phyloP scores from a whole-genome alignment of 495 filamentous ascomycete species.

The Terfezia claveryi region DNA sequence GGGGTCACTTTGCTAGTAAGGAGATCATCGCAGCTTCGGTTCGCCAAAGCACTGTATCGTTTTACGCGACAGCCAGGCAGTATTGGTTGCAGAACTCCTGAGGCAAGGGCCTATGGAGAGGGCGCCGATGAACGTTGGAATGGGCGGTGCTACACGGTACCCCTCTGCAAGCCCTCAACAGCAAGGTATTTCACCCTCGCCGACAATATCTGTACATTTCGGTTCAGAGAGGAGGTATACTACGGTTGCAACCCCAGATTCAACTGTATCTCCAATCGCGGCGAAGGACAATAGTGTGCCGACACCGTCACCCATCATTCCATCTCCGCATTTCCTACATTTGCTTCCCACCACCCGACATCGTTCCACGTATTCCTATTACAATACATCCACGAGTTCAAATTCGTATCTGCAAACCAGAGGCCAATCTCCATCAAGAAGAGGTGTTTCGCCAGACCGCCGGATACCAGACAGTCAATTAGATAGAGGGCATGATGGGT shows the following conservation, averaged over 20 bases:
- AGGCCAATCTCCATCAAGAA: not conserved
- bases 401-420: not conserved
- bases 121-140: not conserved
- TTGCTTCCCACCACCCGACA: not conserved
- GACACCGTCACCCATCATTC: not conserved
- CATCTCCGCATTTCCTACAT: not conserved
- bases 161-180: not conserved
- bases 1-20: no score
- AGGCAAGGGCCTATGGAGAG: not conserved
- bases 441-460: not conserved
- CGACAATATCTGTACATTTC: not conserved
- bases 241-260: not conserved
- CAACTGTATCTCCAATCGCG: not conserved
- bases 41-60: no score
- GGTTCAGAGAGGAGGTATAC: not conserved
- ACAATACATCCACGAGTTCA: no score
- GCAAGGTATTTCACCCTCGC: not conserved
- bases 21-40: no score
- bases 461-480: not conserved
- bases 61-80: no score
- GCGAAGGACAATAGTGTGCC: not conserved
- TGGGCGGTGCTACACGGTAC: not conserved
- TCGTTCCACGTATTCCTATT: no score
- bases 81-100: no score
- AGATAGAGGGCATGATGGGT: not conserved